Conservation (phyloP, 306 rosid genomes). For the Oxytropis ochrocephala region DNA sequence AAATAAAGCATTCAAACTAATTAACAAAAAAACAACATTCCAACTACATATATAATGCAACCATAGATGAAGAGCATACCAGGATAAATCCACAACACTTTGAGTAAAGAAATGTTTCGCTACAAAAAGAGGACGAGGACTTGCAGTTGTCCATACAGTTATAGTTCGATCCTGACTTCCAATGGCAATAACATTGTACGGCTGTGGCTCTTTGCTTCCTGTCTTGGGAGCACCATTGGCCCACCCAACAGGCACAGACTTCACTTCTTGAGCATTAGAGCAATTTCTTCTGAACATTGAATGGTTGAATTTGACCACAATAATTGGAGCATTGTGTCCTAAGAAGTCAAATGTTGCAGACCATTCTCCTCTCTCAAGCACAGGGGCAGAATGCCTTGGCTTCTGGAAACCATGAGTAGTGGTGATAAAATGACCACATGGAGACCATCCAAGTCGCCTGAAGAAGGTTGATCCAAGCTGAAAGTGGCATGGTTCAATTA, state of each 20-base stretch:
- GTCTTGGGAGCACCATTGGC: conserved; percentile 73
- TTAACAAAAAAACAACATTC: not conserved
- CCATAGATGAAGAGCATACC: conserved; percentile 45
- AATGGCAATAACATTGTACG: conserved; percentile 95
- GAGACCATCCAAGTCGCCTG: conserved; percentile 99
- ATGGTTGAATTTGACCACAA: conserved; percentile 94
- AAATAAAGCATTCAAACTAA: not conserved
- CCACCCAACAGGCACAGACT: conserved; percentile 84
- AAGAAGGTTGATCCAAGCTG: conserved; percentile 99
- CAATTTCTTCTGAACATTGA: conserved; percentile 79
- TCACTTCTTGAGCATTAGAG: conserved; percentile 63
- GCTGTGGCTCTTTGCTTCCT: conserved; percentile 76
- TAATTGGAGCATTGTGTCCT: conserved; percentile 97
- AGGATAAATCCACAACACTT: conserved; percentile 97
- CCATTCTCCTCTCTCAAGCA: conserved; percentile 99
- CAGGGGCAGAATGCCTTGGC: conserved; percentile 99
- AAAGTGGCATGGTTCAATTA: conserved; percentile 25
- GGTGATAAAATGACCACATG: conserved; percentile 98
- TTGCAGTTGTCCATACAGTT: conserved; percentile 98
- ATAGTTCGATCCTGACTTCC: conserved; percentile 98
- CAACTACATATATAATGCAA: not conserved
- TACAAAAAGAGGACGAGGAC: conserved; percentile 96
- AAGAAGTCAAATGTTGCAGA: conserved; percentile 96
- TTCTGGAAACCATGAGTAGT: conserved; percentile 99
- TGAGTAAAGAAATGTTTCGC: conserved; percentile 98